phyloP scores from a whole-genome alignment of 768 basidiomycete species.

The Lactarius indigo region DNA sequence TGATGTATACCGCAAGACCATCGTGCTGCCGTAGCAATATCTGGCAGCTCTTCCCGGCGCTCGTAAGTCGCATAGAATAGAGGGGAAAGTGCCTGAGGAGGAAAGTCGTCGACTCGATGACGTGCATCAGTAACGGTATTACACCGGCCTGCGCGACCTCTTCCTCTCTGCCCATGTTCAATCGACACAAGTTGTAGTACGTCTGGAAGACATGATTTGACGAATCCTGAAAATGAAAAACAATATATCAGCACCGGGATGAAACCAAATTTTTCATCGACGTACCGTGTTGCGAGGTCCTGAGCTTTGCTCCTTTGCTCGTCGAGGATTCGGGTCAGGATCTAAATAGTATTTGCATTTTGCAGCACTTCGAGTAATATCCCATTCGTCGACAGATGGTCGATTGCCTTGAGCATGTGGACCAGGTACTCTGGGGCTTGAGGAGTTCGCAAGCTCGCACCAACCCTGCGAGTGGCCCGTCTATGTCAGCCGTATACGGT shows the following conservation, averaged over 20 bases:
- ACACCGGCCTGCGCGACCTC: conserved; percentile 96
- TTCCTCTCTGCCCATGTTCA: conserved; percentile 93
- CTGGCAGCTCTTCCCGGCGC: conserved; percentile 90
- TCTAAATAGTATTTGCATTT: conserved; percentile 92
- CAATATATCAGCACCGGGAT: not conserved
- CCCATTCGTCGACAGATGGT: conserved; percentile 93
- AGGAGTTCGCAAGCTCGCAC: conserved; percentile 84
- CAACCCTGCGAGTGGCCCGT: conserved; percentile 52
- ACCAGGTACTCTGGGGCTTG: conserved; percentile 83
- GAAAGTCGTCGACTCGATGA: conserved; percentile 83
- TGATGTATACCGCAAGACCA: conserved; percentile 78
- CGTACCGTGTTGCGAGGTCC: conserved; percentile 79
- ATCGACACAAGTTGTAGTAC: conserved; percentile 91
- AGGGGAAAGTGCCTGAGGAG: conserved; percentile 93
- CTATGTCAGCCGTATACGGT: not conserved
- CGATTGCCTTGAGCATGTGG: conserved; percentile 88
- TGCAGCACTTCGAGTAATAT: conserved; percentile 89
- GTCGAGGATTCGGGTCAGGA: conserved; percentile 80
- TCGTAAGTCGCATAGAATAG: conserved; percentile 96
- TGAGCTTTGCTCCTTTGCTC: conserved; percentile 72
- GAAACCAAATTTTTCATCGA: conserved; percentile 17
- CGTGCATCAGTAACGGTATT: conserved; percentile 84
- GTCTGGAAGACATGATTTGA: conserved; percentile 97
- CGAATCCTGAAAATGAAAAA: conserved; percentile 77
- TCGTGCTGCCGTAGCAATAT: conserved; percentile 91